phyloP scores from a whole-genome alignment of 2,329 filamentous ascomycete genomes.

The Penicillium sp. region DNA sequence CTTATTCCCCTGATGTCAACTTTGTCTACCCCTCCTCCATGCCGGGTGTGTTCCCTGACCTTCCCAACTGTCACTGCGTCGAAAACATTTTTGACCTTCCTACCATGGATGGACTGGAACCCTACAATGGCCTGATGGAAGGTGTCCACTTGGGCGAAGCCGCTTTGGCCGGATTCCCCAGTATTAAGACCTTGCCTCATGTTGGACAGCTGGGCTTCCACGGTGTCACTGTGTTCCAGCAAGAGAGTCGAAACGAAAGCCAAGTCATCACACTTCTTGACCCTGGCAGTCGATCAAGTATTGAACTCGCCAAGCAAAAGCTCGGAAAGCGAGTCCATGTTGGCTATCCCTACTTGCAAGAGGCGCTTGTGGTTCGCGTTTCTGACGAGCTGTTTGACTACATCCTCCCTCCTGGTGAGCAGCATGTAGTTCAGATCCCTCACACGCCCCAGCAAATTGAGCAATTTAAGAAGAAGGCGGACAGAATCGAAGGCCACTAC shows the following conservation, averaged over 20 bases:
- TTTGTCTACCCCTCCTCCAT: constrained; percentile 84
- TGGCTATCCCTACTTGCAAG: constrained; percentile 90
- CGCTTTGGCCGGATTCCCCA: constrained; percentile 91
- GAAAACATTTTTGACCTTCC: constrained; percentile 96
- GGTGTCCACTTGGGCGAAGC: constrained; percentile 75
- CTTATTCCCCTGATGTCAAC: constrained; percentile 68
- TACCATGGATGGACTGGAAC: constrained; percentile 80
- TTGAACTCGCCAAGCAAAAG: constrained; percentile 67
- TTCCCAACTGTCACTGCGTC: constrained; percentile 79
- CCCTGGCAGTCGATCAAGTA: constrained; percentile 63
- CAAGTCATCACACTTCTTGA: constrained; percentile 83
- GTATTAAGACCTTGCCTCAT: constrained; percentile 77
- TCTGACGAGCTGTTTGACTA: constrained; percentile 94
- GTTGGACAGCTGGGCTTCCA: constrained; percentile 77
- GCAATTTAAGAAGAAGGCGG: constrained; percentile 77
- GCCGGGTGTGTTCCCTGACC: constrained; percentile 81
- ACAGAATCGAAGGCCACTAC: constrained; percentile 77
- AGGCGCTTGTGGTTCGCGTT: constrained; percentile 81
- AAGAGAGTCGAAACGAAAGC: constrained; percentile 93
- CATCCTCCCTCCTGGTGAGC: constrained; percentile 59
- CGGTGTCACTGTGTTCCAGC: constrained; percentile 89
- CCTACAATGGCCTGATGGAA: constrained; percentile 74
- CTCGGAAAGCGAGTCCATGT: constrained; percentile 83
- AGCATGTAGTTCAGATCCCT: constrained; percentile 60
- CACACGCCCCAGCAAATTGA: constrained; percentile 72